Evolutionary conservation across 768 basidiomycete genomes (phyloP), one percentile per base, ranked within the genome.

Genomic region (Collybiopsis luxurians): DNA sequence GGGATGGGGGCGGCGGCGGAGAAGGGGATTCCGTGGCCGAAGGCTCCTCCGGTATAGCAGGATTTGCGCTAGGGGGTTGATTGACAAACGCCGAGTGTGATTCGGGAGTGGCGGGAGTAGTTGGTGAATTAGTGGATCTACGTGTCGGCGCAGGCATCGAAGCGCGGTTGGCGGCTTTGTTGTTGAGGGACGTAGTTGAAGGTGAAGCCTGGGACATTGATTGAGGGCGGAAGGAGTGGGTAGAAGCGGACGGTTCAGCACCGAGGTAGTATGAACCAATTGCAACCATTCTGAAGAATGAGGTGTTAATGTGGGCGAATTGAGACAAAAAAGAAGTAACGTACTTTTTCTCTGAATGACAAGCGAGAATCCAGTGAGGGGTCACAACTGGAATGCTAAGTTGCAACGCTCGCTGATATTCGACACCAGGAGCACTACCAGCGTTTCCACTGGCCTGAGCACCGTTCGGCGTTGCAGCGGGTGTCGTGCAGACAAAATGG

Each of bases 401-500:
- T 71, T 95, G 93, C 55, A 95, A 72, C 2, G 96, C 97, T n/a
- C 94, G 84, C 66, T 98, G 94, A 68, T 98, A 98, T 63, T 95
- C 92, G 6, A 90, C 86, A 0, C 89, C 89, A 0, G 93, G 90
- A 2, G 84, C 83, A 15, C 78, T 73, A 11, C 75, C 73, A 1
- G 75, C 67, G 55, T 76, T 80, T 0, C 86, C 84, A 9, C 79
- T 75, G 0, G 79, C 79, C 56, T 75, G 79, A 10, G 84, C 84
- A 30, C 83, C 87, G 10, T 69, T 63, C 0, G 85, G 82, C 0
- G 84, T 86, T 10, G 84, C 80, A 1, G 86, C 88, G 2, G 95
- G 93, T 0, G 90, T 93, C 17, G 94, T 96, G 67, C 95, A 96
- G 40, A 98, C 95, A 62, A 97, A 99, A 71, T 99, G 96, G 0